These are phyloP conservation scores for Olyra latifolia DNA, from an alignment of 176 grass and related monocot species.

Conservation along the genomic window DNA sequence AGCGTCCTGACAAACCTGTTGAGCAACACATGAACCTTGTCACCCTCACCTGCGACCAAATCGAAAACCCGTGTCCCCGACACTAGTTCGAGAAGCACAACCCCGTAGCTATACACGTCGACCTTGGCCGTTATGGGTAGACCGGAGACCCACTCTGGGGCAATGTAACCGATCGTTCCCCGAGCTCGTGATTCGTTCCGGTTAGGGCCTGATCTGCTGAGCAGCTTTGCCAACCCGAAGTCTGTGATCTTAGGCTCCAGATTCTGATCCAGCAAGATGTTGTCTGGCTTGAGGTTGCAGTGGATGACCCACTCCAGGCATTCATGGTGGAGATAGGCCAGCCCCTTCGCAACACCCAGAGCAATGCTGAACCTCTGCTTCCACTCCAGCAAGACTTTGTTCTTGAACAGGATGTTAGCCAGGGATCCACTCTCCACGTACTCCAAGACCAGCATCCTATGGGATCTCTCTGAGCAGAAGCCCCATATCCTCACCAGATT, in stretches of 20 bases:
- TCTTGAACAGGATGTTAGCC: slow-evolving; percentile 34
- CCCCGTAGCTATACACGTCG: slow-evolving; percentile 48
- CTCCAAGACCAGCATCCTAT: slow-evolving; percentile 49
- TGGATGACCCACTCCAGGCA: slow-evolving; percentile 55
- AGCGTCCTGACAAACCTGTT: slow-evolving; percentile 41
- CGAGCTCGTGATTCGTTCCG: slow-evolving; percentile 7
- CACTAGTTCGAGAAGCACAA: slow-evolving; percentile 43
- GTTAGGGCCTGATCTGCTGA: slow-evolving; percentile 27
- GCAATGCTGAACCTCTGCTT: slow-evolving; percentile 47
- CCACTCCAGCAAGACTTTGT: slow-evolving; percentile 25
- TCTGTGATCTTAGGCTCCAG: slow-evolving; percentile 52
- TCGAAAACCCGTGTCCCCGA: slow-evolving; percentile 33
- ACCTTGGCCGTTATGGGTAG: slow-evolving; percentile 39
- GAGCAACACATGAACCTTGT: slow-evolving; percentile 18
- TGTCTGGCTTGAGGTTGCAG: slow-evolving; percentile 49
- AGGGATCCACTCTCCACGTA: slow-evolving; percentile 44
- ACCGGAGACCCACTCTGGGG: slow-evolving; percentile 48
- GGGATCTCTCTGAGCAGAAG: slow-evolving; percentile 46
- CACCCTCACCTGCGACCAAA: slow-evolving; percentile 23
- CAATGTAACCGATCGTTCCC: slow-evolving; percentile 48
- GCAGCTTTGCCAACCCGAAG: slow-evolving; percentile 43
- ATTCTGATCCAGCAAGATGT: slow-evolving; percentile 38
- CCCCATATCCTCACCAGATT: slow-evolving; percentile 52
- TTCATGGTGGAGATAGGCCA: slow-evolving; percentile 58
- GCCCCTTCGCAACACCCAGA: slow-evolving; percentile 45